Conservation (phyloP, 148 eudicot species). For the Cornus florida region DNA sequence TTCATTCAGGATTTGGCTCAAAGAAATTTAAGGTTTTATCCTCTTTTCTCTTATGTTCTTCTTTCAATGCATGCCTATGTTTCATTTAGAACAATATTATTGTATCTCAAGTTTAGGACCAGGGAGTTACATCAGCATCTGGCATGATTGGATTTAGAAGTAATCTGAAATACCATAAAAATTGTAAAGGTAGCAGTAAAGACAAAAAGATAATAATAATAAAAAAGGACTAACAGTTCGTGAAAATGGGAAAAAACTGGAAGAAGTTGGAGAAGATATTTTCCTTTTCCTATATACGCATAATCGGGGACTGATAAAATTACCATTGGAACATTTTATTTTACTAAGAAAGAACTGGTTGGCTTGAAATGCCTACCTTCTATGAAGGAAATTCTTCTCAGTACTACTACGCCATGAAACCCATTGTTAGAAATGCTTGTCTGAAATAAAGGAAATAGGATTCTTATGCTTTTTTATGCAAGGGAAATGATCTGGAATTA, state of each 20-base stretch:
- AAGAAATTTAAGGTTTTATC: conserved; percentile 30
- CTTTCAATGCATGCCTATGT: background rate
- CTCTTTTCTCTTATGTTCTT: background rate
- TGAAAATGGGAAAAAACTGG: background rate
- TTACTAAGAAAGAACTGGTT: no score
- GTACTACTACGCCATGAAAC: background rate
- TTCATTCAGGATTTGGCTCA: conserved; percentile 22
- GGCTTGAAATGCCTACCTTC: background rate
- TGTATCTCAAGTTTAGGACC: background rate
- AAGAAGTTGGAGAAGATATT: background rate
- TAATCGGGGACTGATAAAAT: background rate
- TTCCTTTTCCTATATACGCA: background rate
- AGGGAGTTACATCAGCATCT: background rate
- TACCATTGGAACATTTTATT: background rate
- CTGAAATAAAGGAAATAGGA: no score
- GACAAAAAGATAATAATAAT: background rate
- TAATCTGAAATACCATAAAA: background rate
- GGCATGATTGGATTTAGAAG: background rate
- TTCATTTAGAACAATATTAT: background rate
- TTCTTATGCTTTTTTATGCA: background rate
- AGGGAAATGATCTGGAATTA: background rate
- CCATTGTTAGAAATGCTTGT: background rate
- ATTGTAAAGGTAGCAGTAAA: background rate
- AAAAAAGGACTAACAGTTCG: background rate
- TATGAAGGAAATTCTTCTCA: background rate